Conservation (phyloP, 345 rosid species). For the Pseudoturritis turrita region DNA sequence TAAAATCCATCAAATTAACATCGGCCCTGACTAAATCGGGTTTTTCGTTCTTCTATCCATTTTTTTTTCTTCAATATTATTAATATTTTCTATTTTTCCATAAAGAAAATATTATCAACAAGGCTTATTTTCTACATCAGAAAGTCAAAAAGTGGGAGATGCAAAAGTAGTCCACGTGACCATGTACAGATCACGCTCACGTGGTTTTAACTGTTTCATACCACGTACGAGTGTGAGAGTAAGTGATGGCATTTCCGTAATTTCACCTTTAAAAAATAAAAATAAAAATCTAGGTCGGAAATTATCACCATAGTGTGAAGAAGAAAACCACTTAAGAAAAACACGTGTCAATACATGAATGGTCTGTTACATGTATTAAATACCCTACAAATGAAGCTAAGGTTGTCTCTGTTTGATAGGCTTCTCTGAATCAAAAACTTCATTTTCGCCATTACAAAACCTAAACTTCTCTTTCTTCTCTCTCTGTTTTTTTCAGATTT, state of each 20-base stretch:
- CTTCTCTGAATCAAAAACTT: too few relatives aligned
- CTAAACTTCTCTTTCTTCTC: neutral
- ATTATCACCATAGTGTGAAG: slow-evolving; percentile 1
- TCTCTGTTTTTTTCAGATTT: neutral
- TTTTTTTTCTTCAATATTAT: too few relatives aligned
- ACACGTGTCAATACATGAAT: slow-evolving; percentile 13
- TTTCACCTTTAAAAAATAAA: neutral
- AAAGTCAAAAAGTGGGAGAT: slow-evolving; percentile 13
- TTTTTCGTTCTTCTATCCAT: too few relatives aligned
- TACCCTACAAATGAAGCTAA: slow-evolving; percentile 22
- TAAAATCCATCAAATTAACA: too few relatives aligned
- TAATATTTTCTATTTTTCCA: too few relatives aligned
- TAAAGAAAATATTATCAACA: neutral
- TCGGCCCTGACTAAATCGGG: too few relatives aligned
- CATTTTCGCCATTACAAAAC: neutral
- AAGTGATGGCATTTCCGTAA: slow-evolving; percentile 17
- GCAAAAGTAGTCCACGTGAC: slow-evolving; percentile 29
- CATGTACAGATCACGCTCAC: slow-evolving; percentile 30
- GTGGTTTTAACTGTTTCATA: slow-evolving; percentile 19
- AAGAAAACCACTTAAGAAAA: neutral
- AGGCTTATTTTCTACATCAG: neutral
- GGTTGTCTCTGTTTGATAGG: slow-evolving; percentile 20
- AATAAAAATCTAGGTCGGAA: neutral
- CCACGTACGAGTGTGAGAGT: slow-evolving; percentile 5
- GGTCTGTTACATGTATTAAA: slow-evolving; percentile 18